Percentiles rank a stretch among this genome's conserved stretches.
These are phyloP conservation scores for Jaltomata sinuosa DNA, from an alignment of 257 asterid species.

Conservation along the genomic window DNA sequence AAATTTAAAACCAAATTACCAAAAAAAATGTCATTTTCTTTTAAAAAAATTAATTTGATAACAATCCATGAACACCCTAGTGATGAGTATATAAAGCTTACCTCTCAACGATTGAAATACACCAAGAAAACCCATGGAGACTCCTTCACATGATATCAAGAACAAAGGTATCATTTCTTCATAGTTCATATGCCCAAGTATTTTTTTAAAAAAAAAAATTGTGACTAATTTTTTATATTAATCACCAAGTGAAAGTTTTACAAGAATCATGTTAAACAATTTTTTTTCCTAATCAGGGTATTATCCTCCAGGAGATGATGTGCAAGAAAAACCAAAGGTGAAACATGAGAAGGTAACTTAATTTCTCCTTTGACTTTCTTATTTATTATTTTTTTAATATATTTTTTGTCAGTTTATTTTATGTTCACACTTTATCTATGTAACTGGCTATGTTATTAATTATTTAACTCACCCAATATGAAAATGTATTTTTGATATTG, in stretches of 20 bases:
- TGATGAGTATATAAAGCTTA: not conserved
- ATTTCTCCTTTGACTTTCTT: not conserved
- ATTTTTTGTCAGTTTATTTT: not conserved
- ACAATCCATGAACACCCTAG: not conserved
- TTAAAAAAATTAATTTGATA: not conserved
- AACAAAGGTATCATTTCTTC: not conserved
- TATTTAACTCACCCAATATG: too few species aligned
- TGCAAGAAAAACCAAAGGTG: not conserved
- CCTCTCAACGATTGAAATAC: not conserved
- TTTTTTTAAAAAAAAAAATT: not conserved
- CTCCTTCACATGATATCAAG: not conserved
- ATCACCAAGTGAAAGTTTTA: not conserved
- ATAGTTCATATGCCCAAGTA: not conserved
- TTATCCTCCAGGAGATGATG: not conserved
- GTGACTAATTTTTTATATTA: not conserved
- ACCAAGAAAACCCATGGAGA: not conserved
- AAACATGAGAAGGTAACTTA: not conserved
- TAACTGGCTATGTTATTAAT: too few species aligned
- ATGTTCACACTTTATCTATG: too few species aligned
- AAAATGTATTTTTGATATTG: too few species aligned
- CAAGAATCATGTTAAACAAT: not conserved
- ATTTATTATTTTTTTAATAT: not conserved
- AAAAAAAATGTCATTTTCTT: not conserved
- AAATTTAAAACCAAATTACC: too few species aligned
- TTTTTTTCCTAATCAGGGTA: not conserved